Evolutionary conservation across 768 basidiomycete species (phyloP), one percentile per base, ranked within the genome.

Genomic region (Panus rudis): DNA sequence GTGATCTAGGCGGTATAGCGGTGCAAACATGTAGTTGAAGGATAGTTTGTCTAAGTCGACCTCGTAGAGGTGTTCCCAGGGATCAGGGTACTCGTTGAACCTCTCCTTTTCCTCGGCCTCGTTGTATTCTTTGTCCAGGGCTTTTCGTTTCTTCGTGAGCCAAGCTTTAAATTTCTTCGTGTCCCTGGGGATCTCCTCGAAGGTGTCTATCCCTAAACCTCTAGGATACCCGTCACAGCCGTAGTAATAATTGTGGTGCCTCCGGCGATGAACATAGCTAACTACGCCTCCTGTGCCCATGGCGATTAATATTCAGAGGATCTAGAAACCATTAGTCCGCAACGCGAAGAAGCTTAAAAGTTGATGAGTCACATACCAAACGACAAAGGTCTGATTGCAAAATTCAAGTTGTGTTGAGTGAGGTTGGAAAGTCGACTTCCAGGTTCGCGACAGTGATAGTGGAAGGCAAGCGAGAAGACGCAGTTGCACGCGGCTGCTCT

Each of bases 61-160:
- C 31, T 43, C 42, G 42, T 43, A 43, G 7, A 34, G 19, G 11
- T 17, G 35, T 13, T 43, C 31, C 30, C 32, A 33, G n/a, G 20
- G 35, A 33, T 20, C 21, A 4, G 21, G 8, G 19, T 12, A 35
- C n/a, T n/a, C n/a, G n/a, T n/a, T n/a, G n/a, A n/a, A n/a, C 17
- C 22, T 24, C 12, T 34, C 31, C 16, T 5, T 23, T n/a, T 33
- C 27, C 30, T 34, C n/a, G 11, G 17, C 20, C 16, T 43, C 31
- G 31, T 21, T 14, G 23, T 19, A 30, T 13, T 16, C 4, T 24
- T 17, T 19, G 13, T 20, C 42, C 6, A 7, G 21, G n/a, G 14
- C 20, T 7, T 20, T 19, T 11, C 31, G 42, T 21, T 8, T 4
- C 4, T 17, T 19, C 20, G 20, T 10, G 6, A 33, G 28, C 42